A percentile compares a stretch with the other conserved stretches of the same genome.
These are phyloP conservation scores for Trifolium pratense DNA, from an alignment of 306 rosid species.

Conservation along the genomic window DNA sequence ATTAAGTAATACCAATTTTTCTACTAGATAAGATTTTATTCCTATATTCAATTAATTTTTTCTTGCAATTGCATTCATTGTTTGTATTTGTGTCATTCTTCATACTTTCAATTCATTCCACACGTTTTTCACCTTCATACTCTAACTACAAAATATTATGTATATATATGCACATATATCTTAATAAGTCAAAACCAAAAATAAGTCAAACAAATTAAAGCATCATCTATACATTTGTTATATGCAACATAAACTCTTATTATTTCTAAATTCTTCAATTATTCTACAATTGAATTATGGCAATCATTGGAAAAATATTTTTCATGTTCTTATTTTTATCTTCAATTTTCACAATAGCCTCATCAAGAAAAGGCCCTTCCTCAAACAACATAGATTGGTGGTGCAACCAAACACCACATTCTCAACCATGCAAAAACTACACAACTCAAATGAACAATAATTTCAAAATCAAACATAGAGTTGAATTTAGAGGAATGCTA, in stretches of 20 bases:
- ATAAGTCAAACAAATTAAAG: neutral
- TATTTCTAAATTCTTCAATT: neutral
- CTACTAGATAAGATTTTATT: conserved; percentile 16
- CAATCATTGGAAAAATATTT: conserved; percentile 39
- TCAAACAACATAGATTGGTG: conserved; percentile 54
- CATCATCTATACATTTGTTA: neutral
- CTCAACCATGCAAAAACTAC: conserved; percentile 59
- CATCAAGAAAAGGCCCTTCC: conserved; percentile 47
- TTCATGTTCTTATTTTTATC: conserved; percentile 32
- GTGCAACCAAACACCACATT: conserved; percentile 84
- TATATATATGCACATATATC: conserved; percentile 10
- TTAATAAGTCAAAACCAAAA: conserved; percentile 17
- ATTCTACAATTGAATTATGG: conserved; percentile 7
- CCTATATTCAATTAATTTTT: conserved; percentile 28
- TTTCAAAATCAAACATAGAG: conserved; percentile 44
- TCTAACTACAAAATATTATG: conserved; percentile 21
- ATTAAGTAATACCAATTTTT: neutral
- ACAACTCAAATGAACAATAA: conserved; percentile 37
- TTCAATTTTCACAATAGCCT: conserved; percentile 43
- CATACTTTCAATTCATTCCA: conserved; percentile 35
- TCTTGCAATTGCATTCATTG: conserved; percentile 48
- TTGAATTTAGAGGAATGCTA: conserved; percentile 50
- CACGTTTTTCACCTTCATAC: conserved; percentile 40
- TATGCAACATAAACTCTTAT: conserved; percentile 1
- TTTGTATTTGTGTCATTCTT: conserved; percentile 42